Evolutionary conservation across 768 basidiomycete species (phyloP).

Genomic region (Vararia minispora): DNA sequence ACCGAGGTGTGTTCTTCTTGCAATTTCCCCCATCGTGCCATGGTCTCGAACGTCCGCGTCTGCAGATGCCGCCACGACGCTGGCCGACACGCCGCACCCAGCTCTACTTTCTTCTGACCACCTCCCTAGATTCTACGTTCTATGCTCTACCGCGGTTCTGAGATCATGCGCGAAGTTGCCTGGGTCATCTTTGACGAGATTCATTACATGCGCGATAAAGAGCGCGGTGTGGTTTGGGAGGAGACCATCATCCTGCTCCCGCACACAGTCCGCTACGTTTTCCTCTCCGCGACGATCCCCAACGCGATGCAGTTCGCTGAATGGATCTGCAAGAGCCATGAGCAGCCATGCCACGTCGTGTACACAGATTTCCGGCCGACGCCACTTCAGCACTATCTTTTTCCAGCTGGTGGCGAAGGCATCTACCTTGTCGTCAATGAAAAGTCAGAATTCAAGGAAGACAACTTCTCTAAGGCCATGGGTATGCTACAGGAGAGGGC

Average conservation of each 20-base stretch:
- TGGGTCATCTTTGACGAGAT: slow-evolving; percentile 99
- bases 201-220: slow-evolving; percentile 99
- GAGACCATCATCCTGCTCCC: slow-evolving; percentile 97
- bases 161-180: slow-evolving; percentile 99
- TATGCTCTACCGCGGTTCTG: slow-evolving; percentile 97
- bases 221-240: slow-evolving; percentile 99
- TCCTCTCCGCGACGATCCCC: slow-evolving; percentile 97
- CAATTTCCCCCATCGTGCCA: too few relatives aligned
- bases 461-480: slow-evolving; percentile 98
- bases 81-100: too few relatives aligned
- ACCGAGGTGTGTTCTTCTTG: slow-evolving; percentile 63
- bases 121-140: slow-evolving; percentile 79
- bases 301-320: slow-evolving; percentile 99
- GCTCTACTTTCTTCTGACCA: too few relatives aligned
- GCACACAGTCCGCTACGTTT: slow-evolving; percentile 93
- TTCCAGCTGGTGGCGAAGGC: slow-evolving; percentile 92
- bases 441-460: slow-evolving; percentile 92
- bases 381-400: slow-evolving; percentile 95
- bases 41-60: too few relatives aligned
- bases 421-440: slow-evolving; percentile 99
- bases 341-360: slow-evolving; percentile 97
- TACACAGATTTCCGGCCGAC: slow-evolving; percentile 99
- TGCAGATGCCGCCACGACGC: too few relatives aligned
- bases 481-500: slow-evolving; percentile 72
- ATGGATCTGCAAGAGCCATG: slow-evolving; percentile 96